Conservation (phyloP, 202 grass and related monocot species). For the Panicum virgatum region DNA sequence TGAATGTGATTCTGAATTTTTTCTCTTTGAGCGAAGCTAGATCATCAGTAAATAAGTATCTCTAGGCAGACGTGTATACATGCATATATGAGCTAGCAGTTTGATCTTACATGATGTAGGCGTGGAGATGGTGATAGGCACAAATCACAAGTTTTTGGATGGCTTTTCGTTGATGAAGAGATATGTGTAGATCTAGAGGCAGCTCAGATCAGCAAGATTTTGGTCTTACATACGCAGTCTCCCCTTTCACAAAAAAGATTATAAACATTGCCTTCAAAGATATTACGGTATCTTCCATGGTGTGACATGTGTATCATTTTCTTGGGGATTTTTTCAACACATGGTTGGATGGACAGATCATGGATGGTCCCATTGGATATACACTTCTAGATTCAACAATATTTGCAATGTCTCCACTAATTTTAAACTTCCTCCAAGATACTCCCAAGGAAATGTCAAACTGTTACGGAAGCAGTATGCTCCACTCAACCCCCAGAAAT, state of each 20-base stretch:
- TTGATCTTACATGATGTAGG: neutral
- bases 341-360: neutral
- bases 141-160: neutral
- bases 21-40: neutral
- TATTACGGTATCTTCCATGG: neutral
- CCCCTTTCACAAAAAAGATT: too few relatives aligned
- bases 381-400: neutral
- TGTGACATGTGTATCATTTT: conserved; percentile 18
- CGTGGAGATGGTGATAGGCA: neutral
- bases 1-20: neutral
- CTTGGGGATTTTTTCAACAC: neutral
- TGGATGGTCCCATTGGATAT: neutral
- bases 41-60: neutral
- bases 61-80: neutral
- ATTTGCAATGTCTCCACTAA: neutral
- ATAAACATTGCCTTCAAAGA: neutral
- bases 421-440: neutral
- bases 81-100: neutral
- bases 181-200: neutral
- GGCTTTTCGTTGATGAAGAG: neutral
- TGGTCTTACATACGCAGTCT: neutral
- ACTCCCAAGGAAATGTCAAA: neutral
- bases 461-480: neutral
- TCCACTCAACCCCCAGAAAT: neutral
- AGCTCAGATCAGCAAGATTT: neutral